Evolutionary conservation across 371 early-diverging fungal genomes (phyloP), one percentile per base, ranked within the genome.

Genomic region (Mortierella sp.): DNA sequence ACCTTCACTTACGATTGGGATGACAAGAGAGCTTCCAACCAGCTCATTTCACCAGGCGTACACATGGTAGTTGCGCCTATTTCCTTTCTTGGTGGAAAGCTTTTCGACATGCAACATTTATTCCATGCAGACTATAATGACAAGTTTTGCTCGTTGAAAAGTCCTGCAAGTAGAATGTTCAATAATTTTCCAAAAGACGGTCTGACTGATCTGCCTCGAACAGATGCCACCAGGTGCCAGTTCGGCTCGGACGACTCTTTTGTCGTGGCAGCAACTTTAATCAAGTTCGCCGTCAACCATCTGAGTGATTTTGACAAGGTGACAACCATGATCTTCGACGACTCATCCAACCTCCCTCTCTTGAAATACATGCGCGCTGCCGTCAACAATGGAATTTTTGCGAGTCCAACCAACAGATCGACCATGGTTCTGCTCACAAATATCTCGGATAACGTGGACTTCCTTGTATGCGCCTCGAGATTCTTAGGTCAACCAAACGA

Each of bases 331-430:
- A 71, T 76, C 70, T 31, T 76, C 24, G 71, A 70, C 58, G 77
- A 76, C 77, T 47, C 57, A 28, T 24, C 50, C n/a, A 65, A 16
- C 45, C 58, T 76, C 45, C 71, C 71, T 19, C 77, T 76, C 16
- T 31, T 76, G 58, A n/a, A 76, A 16, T 6, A n/a, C 21, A 76
- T 76, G 77, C n/a, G 21, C 19, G 21, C 45, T 19, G 77, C 48
- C 54, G 71, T 76, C 57, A 28, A 70, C 21, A 57, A 42, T 7
- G 71, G 47, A 24, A 38, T 57, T 26, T 76, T 76, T 45, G 0
- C 24, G 48, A 70, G 7, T 24, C 47, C 77, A 31, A 58, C 47
- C 44, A 71, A 71, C 58, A 70, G 55, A 31, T 7, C 57, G 16
- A 70, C 55, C 0, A 0, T 55, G 21, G 77, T 71, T 44, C 21